These are phyloP conservation scores for Seminavis robusta DNA, from an alignment of 108 stramenopile genomes.

Conservation along the genomic window DNA sequence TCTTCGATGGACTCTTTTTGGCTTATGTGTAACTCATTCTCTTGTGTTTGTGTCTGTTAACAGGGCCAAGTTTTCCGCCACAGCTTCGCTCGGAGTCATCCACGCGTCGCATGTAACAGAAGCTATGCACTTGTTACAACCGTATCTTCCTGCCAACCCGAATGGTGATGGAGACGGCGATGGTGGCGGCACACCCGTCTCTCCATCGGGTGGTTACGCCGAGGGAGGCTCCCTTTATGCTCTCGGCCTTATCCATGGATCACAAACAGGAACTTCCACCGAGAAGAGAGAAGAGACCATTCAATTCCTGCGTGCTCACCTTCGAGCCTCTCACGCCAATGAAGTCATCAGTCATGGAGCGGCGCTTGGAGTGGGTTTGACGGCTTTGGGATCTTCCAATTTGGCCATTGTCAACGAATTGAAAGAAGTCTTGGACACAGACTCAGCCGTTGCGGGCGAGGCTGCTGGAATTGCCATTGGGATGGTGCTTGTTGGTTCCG, in stretches of 20 bases:
- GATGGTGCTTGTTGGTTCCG: slow-evolving; percentile 91
- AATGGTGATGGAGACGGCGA: slow-evolving; percentile 39
- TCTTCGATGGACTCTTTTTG: neutral
- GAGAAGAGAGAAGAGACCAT: slow-evolving; percentile 83
- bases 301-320: slow-evolving; percentile 67
- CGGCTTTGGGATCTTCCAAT: slow-evolving; percentile 90
- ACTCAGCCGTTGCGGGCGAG: slow-evolving; percentile 97
- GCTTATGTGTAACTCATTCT: slow-evolving; percentile 1
- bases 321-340: slow-evolving; percentile 83
- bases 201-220: slow-evolving; percentile 83
- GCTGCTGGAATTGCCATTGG: slow-evolving; percentile 98
- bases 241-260: slow-evolving; percentile 95
- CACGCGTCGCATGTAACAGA: slow-evolving; percentile 97
- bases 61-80: slow-evolving; percentile 98
- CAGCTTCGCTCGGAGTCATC: slow-evolving; percentile 94
- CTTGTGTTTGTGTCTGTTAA: slow-evolving; percentile 9
- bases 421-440: slow-evolving; percentile 91
- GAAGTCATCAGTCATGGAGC: slow-evolving; percentile 98
- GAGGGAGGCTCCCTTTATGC: slow-evolving; percentile 97
- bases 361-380: slow-evolving; percentile 96
- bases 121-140: slow-evolving; percentile 93
- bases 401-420: slow-evolving; percentile 87
- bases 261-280: slow-evolving; percentile 73
- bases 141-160: slow-evolving; percentile 92
- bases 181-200: slow-evolving; percentile 37